Evolutionary conservation across 1,139 yeast genomes (phyloP).

Genomic region (Pneumocystis jirovecii): DNA sequence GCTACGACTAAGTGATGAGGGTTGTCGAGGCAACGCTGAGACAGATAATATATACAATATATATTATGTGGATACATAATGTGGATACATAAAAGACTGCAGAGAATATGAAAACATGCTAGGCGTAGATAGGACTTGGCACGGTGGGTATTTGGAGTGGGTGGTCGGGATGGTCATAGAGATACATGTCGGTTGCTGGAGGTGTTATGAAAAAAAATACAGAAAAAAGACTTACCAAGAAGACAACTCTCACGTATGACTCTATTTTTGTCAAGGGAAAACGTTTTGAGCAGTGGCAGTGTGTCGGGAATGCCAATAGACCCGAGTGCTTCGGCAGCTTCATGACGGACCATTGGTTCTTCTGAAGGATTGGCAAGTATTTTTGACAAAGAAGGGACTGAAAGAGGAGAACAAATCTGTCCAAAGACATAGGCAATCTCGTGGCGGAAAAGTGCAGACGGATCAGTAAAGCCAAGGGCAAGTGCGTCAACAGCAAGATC

Average conservation of each 20-base stretch:
- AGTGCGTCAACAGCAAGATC: conserved; percentile 86
- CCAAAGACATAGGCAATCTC: conserved; percentile 98
- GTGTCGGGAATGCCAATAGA: conserved; percentile 95
- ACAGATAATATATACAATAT: too few relatives aligned
- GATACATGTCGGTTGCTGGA: too few relatives aligned
- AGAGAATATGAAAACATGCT: too few relatives aligned
- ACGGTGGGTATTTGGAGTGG: too few relatives aligned
- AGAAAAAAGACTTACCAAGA: conserved; percentile 41
- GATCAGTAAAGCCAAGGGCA: conserved; percentile 77
- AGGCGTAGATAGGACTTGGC: too few relatives aligned
- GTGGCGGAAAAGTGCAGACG: conserved; percentile 88
- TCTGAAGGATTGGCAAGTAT: conserved; percentile 62
- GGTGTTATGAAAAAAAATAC: too few relatives aligned
- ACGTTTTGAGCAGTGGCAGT: conserved; percentile 67
- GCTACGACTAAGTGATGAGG: too few relatives aligned
- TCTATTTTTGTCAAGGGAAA: conserved; percentile 41
- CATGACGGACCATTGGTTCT: conserved; percentile 98
- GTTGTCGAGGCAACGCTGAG: too few relatives aligned
- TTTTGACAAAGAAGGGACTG: conserved; percentile 75
- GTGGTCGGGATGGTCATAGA: too few relatives aligned
- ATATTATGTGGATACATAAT: too few relatives aligned
- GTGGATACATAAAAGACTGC: too few relatives aligned
- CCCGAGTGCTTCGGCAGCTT: conserved; percentile 98
- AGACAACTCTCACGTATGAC: conserved; percentile 94
- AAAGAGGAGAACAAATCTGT: conserved; percentile 84